These are phyloP conservation scores for Odontarrhena argentea DNA, from an alignment of 345 rosid genomes.

Conservation along the genomic window DNA sequence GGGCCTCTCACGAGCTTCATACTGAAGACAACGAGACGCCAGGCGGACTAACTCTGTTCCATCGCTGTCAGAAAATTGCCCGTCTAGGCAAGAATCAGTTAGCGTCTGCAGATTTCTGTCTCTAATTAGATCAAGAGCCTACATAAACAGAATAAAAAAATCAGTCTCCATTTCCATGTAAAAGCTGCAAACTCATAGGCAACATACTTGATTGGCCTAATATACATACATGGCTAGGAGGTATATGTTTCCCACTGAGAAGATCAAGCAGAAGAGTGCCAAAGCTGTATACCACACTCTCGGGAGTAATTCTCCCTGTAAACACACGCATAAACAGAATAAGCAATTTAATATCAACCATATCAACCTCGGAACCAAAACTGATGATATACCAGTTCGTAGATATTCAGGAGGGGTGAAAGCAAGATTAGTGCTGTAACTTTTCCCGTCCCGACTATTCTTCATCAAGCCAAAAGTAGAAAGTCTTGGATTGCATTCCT, in stretches of 20 bases:
- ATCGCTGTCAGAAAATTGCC: conserved; percentile 88
- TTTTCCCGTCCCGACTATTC: conserved; percentile 93
- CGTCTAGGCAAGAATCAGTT: conserved; percentile 97
- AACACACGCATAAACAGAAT: conserved; percentile 18
- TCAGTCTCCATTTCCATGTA: conserved; percentile 10
- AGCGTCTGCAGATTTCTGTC: conserved; percentile 90
- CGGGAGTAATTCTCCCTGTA: conserved; percentile 91
- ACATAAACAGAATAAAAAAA: conserved; percentile 26
- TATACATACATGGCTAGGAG: conserved; percentile 92
- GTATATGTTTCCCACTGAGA: conserved; percentile 96
- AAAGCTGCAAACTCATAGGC: conserved; percentile 4
- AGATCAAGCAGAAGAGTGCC: conserved; percentile 97
- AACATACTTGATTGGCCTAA: background rate
- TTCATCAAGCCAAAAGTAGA: conserved; percentile 98
- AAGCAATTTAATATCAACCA: conserved; percentile 10
- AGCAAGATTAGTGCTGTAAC: conserved; percentile 96
- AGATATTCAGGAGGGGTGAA: conserved; percentile 99
- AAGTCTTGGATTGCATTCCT: conserved; percentile 90
- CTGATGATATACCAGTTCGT: conserved; percentile 64
- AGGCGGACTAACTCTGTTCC: conserved; percentile 90
- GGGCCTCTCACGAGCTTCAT: conserved; percentile 95
- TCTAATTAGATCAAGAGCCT: conserved; percentile 95
- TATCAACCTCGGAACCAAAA: background rate
- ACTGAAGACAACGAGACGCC: conserved; percentile 89
- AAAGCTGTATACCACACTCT: conserved; percentile 96